Conservation (phyloP, 768 basidiomycete species). For the Podaxis pistillaris region DNA sequence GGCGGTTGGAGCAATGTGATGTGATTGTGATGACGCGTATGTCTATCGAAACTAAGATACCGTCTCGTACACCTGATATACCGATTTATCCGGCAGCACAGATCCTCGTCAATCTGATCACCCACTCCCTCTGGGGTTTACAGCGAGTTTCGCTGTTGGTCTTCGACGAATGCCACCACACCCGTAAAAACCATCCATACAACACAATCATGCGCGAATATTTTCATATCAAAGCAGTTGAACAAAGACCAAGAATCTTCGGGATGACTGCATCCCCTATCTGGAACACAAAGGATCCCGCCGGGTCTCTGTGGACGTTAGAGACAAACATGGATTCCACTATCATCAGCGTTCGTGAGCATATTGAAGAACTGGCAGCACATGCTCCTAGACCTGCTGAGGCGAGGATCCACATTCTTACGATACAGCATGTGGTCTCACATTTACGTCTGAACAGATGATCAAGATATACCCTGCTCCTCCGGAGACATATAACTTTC, state of each 20-base stretch:
- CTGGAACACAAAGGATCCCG: slow-evolving; percentile 73
- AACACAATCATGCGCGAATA: slow-evolving; percentile 77
- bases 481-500: slow-evolving; percentile 53
- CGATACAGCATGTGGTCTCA: background rate
- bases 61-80: background rate
- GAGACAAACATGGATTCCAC: slow-evolving; percentile 74
- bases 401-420: slow-evolving; percentile 33
- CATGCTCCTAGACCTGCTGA: slow-evolving; percentile 68
- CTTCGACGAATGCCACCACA: slow-evolving; percentile 84
- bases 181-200: slow-evolving; percentile 73
- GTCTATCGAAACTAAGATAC: slow-evolving; percentile 11
- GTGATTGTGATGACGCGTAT: slow-evolving; percentile 86
- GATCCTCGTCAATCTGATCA: slow-evolving; percentile 76
- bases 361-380: slow-evolving; percentile 60
- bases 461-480: slow-evolving; percentile 57
- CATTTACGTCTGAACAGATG: slow-evolving; percentile 35
- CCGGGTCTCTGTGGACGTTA: slow-evolving; percentile 56
- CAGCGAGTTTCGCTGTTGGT: slow-evolving; percentile 67
- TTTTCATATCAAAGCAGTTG: slow-evolving; percentile 38
- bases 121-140: slow-evolving; percentile 80
- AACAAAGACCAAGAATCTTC: slow-evolving; percentile 75
- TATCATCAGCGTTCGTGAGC: slow-evolving; percentile 70
- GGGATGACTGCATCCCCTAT: slow-evolving; percentile 93
- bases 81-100: slow-evolving; percentile 49
- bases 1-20: slow-evolving; percentile 60